These are phyloP conservation scores for Reutealis trisperma DNA, from an alignment of 345 rosid genomes.

Conservation along the genomic window DNA sequence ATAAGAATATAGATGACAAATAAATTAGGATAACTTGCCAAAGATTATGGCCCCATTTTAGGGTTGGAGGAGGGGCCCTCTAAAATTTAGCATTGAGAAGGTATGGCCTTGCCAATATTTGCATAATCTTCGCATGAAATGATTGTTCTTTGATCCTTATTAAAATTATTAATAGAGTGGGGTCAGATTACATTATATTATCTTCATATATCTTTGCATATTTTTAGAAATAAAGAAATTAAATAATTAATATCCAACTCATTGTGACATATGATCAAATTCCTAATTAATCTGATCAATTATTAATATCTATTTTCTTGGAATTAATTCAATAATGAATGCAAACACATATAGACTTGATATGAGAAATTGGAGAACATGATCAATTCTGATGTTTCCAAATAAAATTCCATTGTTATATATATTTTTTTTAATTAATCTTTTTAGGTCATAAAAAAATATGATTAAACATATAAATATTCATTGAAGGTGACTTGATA, in stretches of 20 bases:
- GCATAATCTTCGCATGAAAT: conserved; percentile 8
- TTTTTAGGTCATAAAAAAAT: too few relatives aligned
- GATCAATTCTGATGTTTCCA: not conserved
- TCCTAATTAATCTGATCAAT: too few relatives aligned
- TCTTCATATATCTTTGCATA: too few relatives aligned
- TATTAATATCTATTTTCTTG: too few relatives aligned
- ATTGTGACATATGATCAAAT: not conserved
- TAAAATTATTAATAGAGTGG: not conserved
- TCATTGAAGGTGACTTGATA: not conserved
- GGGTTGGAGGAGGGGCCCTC: not conserved
- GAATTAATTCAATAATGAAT: too few relatives aligned
- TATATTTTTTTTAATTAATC: too few relatives aligned
- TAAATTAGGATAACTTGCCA: not conserved
- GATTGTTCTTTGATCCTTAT: not conserved
- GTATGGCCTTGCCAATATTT: not conserved
- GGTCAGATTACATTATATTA: not conserved
- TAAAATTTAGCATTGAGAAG: not conserved
- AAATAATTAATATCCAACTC: not conserved
- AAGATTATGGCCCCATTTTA: conserved; percentile 10
- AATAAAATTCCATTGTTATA: not conserved
- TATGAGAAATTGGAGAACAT: too few relatives aligned
- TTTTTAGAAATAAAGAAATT: too few relatives aligned
- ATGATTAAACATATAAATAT: not conserved
- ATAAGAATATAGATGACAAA: not conserved
- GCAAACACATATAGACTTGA: too few relatives aligned